Base-by-base conservation (phyloP, 2,329 filamentous ascomycete genomes). In the Furcasterigmium furcatum region DNA sequence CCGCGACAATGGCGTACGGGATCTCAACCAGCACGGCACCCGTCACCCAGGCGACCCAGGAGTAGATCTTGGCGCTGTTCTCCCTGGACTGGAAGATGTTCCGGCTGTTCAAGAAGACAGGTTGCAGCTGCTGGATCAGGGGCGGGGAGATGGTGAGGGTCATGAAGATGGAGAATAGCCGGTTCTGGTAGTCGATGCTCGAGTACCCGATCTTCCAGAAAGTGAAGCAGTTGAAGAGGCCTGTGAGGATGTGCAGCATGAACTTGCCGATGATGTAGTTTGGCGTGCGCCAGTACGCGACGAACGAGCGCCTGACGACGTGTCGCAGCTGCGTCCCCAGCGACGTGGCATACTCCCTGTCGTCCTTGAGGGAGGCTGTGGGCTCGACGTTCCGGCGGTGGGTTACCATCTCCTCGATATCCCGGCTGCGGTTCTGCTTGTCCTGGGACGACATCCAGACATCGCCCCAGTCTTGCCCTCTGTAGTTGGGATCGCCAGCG, bases 1-100 rank as follows among this genome's bases (percentile, higher is more conserved):
- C 86, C 1, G 82, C 80, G 4, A 88, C 59, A 12, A 89, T 66
- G 1, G 78, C 76, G 53, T 88, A 89, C 0, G 87, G 87, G 0
- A 91, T 71, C 61, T 91, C 87, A 14, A 79, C 82, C 1, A 88
- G 53, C 5, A 90, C 76, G 2, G 78, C 76, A 0, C 79, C 84
- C 3, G 80, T 82, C 0, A 80, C 77, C 64, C 87, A 88, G 0
- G 86, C 84, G 13, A 78, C 65, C 87, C 87, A 91, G 2, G 80
- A 84, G 65, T 92, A 94, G 21, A 90, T 89, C 61, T 90, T 90
- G 14, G 85, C 80, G n/a, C 80, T 87, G 41, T 82, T 77, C 61
- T 94, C 88, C 5, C 88, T 77, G 2, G 77, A 80, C 59, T 85
- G 70, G 66, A 88, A 94, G 21, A 92, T 73, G 25, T 78, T 72